Evolutionary conservation across 495 filamentous ascomycete genomes (phyloP), one percentile per base, ranked within the genome.

Genomic region (Cercophora samala): DNA sequence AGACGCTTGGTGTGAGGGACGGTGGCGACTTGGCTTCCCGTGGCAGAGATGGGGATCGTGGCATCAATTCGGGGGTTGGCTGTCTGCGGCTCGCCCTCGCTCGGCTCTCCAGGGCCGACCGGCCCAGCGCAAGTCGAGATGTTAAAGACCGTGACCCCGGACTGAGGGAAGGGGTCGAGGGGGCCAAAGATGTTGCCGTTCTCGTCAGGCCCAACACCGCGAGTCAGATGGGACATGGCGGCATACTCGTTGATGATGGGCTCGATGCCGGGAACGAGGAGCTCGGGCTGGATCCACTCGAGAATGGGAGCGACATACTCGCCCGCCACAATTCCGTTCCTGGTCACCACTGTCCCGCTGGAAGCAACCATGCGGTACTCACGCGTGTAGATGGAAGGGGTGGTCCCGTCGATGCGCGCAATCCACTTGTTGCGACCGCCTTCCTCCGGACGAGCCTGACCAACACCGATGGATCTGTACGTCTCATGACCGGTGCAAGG

Each of bases 401-500:
- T 58, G 32, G 73, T 74, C 29, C 73, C 72, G 22, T 74, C 72
- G 65, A 75, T 76, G 46, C 67, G 62, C 4, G 70, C 29, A 0
- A 73, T 24, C 61, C 58, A 76, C 66, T 80, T 80, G 71, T 75
- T 76, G 52, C 77, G 77, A n/a, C 66, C 74, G 42, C 76, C 76
- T 0, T 52, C 72, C 46, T 67, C 67, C 25, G 62, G 67, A 18
- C 70, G 67, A 9, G 52, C 13, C 23, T 72, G 67, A 0, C 22
- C 62, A 1, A 69, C 67, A 21, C 58, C 59, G 65, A 69, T 62
- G 17, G 67, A 51, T 15, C 79, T 70, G 23, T 76, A 70, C 0
- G 71, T 71, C 26, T 73, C 69, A 1, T 74, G 69, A 0, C 80
- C 80, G 9, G 80, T 82, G 70, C 80, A 82, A 0, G 74, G 74